A percentile compares a stretch with the other conserved stretches of the same genome.
Conservation (phyloP, 805 yeast species). For the Starmerella geochares region DNA sequence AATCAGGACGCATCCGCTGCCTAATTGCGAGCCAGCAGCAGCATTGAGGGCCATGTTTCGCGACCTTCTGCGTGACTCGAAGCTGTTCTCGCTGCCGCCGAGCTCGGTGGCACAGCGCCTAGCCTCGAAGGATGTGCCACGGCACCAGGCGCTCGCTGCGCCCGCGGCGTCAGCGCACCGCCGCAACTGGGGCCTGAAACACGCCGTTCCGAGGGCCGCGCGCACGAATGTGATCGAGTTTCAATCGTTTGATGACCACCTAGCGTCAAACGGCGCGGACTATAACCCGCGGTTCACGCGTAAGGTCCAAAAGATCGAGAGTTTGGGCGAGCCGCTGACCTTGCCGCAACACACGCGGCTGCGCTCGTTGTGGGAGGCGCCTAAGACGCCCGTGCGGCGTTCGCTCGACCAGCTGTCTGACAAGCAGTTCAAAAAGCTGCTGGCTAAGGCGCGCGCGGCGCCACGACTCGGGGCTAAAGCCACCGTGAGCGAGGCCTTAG, state of each 20-base stretch:
- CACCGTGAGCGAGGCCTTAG: conserved; percentile 7
- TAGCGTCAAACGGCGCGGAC: conserved; percentile 28
- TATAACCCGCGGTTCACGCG: conserved; percentile 26
- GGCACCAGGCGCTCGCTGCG: conserved; percentile 28
- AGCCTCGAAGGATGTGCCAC: conserved; percentile 24
- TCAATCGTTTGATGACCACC: conserved; percentile 26
- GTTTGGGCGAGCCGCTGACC: conserved; percentile 26
- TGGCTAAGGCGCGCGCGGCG: conserved; percentile 38
- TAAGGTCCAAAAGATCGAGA: conserved; percentile 27
- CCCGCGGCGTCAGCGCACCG: conserved; percentile 30
- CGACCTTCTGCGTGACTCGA: conserved; percentile 24
- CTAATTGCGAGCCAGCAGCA: background rate
- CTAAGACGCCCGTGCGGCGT: conserved; percentile 17
- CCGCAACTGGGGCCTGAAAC: conserved; percentile 33
- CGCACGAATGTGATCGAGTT: conserved; percentile 25
- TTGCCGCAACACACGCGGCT: conserved; percentile 19
- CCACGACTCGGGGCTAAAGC: conserved; percentile 34
- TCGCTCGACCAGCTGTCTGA: conserved; percentile 16
- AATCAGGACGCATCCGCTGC: background rate
- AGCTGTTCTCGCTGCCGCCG: conserved; percentile 27
- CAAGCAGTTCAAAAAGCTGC: conserved; percentile 34
- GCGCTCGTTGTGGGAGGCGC: conserved; percentile 17
- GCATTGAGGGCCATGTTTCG: conserved; percentile 5
- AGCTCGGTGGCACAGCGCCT: conserved; percentile 13
- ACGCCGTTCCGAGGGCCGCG: conserved; percentile 25